Conservation (phyloP, 2,329 filamentous ascomycete genomes). For the Endoconidiophora polonica region DNA sequence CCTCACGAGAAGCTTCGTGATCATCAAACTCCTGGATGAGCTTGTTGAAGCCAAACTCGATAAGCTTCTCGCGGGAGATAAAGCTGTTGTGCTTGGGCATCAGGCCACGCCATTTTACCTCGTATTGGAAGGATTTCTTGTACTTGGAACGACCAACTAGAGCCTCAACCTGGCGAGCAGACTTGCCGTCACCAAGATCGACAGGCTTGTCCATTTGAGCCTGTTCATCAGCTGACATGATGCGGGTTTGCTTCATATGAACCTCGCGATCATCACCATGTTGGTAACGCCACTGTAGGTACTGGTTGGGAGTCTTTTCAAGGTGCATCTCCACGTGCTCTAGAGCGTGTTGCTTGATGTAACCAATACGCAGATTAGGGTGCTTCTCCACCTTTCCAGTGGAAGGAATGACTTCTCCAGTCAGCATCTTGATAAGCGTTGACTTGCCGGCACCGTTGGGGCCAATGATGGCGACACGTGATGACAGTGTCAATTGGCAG, state of each 20-base stretch:
- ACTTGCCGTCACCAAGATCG: conserved; percentile 69
- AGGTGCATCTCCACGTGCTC: conserved; percentile 99
- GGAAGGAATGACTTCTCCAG: conserved; percentile 75
- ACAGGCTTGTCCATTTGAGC: conserved; percentile 83
- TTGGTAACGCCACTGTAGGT: conserved; percentile 95
- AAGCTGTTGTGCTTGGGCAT: conserved; percentile 87
- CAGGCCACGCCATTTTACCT: conserved; percentile 83
- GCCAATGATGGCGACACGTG: conserved; percentile 88
- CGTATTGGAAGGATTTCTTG: conserved; percentile 98
- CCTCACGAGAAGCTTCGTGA: conserved; percentile 95
- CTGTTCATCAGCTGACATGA: conserved; percentile 69
- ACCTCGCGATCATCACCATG: conserved; percentile 96
- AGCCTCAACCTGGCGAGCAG: conserved; percentile 61
- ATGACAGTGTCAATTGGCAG: conserved; percentile 77
- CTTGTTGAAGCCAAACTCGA: conserved; percentile 77
- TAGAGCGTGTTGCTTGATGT: conserved; percentile 97
- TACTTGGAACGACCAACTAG: conserved; percentile 94
- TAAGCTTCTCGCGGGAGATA: conserved; percentile 81
- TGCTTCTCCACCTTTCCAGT: conserved; percentile 89
- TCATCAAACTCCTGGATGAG: conserved; percentile 96
- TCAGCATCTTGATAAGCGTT: conserved; percentile 92
- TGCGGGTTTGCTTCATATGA: conserved; percentile 90
- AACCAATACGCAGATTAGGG: conserved; percentile 93
- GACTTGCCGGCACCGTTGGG: conserved; percentile 97
- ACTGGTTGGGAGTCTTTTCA: conserved; percentile 98